phyloP scores from a whole-genome alignment of 2,329 filamentous ascomycete genomes.

The Canariomyces notabilis region DNA sequence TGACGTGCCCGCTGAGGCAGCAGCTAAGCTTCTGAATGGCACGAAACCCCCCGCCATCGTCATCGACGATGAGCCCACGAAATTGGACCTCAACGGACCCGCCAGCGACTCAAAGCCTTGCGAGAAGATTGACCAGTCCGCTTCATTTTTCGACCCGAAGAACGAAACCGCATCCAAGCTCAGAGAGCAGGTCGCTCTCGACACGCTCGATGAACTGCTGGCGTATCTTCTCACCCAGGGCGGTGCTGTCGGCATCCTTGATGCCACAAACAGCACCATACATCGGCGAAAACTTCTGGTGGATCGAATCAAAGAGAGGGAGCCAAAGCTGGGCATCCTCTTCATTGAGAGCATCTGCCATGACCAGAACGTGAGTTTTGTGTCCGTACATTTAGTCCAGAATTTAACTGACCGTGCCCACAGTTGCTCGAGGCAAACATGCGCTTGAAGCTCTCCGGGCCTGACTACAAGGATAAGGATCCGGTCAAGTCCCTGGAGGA shows the following conservation, averaged over 20 bases:
- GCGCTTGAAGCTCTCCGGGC: slow-evolving; percentile 91
- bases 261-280: slow-evolving; percentile 95
- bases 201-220: slow-evolving; percentile 85
- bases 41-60: slow-evolving; percentile 33
- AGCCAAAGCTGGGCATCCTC: slow-evolving; percentile 83
- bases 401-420: slow-evolving; percentile 8
- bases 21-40: slow-evolving; percentile 52
- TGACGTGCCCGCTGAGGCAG: slow-evolving; percentile 47
- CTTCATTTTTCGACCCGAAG: slow-evolving; percentile 86
- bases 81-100: slow-evolving; percentile 34
- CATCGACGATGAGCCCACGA: slow-evolving; percentile 35
- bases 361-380: slow-evolving; percentile 56
- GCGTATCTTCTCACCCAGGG: slow-evolving; percentile 79
- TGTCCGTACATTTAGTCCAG: not conserved
- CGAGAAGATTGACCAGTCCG: slow-evolving; percentile 75
- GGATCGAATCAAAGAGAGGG: slow-evolving; percentile 72
- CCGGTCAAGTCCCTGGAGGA: slow-evolving; percentile 77
- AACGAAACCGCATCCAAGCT: slow-evolving; percentile 78
- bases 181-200: slow-evolving; percentile 85
- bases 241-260: slow-evolving; percentile 89
- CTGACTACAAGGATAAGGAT: slow-evolving; percentile 93
- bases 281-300: slow-evolving; percentile 79
- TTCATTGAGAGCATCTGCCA: slow-evolving; percentile 95
- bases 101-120: slow-evolving; percentile 2
- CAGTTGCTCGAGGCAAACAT: slow-evolving; percentile 88